Evolutionary conservation across 352 stramenopile species (phyloP).

Genomic region (Pythium volutum): DNA sequence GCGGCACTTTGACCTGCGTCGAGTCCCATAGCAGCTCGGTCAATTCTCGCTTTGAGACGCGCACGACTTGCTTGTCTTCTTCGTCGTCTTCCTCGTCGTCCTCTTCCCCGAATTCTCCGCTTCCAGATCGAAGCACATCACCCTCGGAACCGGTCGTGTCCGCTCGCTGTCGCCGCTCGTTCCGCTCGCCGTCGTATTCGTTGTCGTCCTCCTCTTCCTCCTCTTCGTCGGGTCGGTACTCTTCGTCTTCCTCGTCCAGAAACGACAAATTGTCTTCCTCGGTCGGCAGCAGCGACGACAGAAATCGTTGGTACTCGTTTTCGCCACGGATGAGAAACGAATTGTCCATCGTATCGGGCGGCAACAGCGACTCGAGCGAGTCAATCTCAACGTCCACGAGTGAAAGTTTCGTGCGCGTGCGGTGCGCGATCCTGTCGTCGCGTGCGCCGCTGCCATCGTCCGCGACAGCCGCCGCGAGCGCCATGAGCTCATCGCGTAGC

Average conservation of each 20-base stretch:
- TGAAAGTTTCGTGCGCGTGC: conserved; percentile 75
- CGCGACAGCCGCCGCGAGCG: not conserved
- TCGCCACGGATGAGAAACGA: conserved; percentile 26
- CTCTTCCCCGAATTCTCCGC: conserved; percentile 56
- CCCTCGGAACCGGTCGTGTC: not conserved
- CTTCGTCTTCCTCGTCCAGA: conserved; percentile 82
- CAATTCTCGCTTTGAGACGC: conserved; percentile 81
- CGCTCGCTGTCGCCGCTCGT: conserved; percentile 18
- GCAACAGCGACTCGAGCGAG: conserved; percentile 59
- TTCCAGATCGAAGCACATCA: conserved; percentile 57
- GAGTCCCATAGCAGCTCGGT: conserved; percentile 82
- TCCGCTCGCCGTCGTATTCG: conserved; percentile 4
- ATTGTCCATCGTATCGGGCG: conserved; percentile 26
- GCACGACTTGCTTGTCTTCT: conserved; percentile 16
- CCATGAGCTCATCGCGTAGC: conserved; percentile 6
- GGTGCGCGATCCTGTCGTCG: conserved; percentile 55
- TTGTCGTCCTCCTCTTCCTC: conserved; percentile 64
- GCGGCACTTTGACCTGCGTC: conserved; percentile 53
- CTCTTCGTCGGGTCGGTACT: conserved; percentile 72
- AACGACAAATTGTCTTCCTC: conserved; percentile 67
- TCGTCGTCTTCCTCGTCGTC: conserved; percentile 52
- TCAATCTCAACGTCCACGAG: conserved; percentile 75
- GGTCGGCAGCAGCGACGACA: conserved; percentile 64
- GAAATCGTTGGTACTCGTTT: conserved; percentile 82
- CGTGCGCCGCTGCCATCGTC: not conserved